phyloP scores from a whole-genome alignment of 2,329 filamentous ascomycete species.

The Drechslerella coelobrocha region DNA sequence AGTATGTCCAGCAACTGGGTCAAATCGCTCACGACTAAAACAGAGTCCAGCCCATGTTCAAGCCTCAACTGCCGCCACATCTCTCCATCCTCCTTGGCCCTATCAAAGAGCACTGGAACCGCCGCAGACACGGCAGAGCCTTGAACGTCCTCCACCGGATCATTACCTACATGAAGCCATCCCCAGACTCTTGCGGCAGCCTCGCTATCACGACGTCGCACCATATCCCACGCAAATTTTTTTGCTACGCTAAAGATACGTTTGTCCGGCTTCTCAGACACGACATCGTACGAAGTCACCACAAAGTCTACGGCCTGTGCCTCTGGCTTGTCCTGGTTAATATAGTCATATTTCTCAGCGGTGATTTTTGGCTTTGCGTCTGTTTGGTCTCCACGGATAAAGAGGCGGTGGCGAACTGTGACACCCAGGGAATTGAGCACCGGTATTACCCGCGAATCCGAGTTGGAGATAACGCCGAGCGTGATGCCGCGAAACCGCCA shows the following conservation, averaged over 20 bases:
- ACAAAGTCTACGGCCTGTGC: conserved; percentile 63
- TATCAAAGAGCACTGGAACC: conserved; percentile 63
- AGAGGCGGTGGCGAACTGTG: not conserved
- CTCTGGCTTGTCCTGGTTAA: not conserved
- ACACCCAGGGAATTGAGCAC: conserved; percentile 65
- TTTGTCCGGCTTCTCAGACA: conserved; percentile 66
- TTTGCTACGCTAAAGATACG: conserved; percentile 67
- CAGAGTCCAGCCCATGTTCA: too few relatives aligned
- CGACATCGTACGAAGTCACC: conserved; percentile 70
- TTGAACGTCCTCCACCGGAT: conserved; percentile 68
- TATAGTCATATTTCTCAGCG: too few relatives aligned
- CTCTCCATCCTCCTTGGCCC: conserved; percentile 13
- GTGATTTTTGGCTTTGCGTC: too few relatives aligned
- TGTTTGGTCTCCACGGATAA: not conserved
- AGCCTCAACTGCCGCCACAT: conserved; percentile 9
- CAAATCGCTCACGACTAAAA: too few relatives aligned
- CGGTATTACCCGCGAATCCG: conserved; percentile 66
- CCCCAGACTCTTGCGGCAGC: conserved; percentile 56
- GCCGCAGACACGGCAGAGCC: conserved; percentile 67
- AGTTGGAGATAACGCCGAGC: conserved; percentile 69
- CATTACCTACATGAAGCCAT: conserved; percentile 66
- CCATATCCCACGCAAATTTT: conserved; percentile 39
- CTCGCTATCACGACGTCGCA: conserved; percentile 32
- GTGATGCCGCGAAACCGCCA: conserved; percentile 57
- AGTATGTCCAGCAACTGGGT: too few relatives aligned